Base-by-base conservation (phyloP, 2,329 filamentous ascomycete species). In the Pestalotiopsis sp. region DNA sequence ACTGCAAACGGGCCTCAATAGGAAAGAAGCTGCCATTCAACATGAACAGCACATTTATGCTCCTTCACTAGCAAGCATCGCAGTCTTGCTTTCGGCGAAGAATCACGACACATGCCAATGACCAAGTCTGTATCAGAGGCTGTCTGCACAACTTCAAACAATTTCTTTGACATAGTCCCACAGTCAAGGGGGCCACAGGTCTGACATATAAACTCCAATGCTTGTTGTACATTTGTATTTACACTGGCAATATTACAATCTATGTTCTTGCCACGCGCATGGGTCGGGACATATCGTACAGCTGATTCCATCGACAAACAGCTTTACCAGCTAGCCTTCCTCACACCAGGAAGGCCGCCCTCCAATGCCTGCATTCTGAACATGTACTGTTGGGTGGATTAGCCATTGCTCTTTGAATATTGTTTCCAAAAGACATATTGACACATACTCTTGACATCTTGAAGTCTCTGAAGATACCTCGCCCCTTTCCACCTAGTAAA, bases 401-500 rank as follows among this genome's bases (percentile, higher is more conserved):
- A 80, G 79, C 71, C 17, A 0, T 13, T 5, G 38, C 20, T 39
- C 77, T 57, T 78, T 70, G 68, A 57, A 57, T 26, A 60, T 14
- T 48, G 17, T 20, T 17, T n/a, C 14, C 20, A 59, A 22, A 35
- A 35, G 30, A 35, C 2, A n/a, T 60, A 48, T 10, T 22, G 24
- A 14, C 24, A 85, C 93, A 78, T 87, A 98, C 95, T 83, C 95
- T 88, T 68, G 91, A 90, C 86, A 99, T 88, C 81, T 94, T 93
- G 77, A 99, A 99, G 77, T 96, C 95, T 67, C 94, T 89, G 72
- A 98, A 86, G n/a, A 99, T 86, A 91, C 94, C 94, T 73, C 94
- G 88, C 20, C 91, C 91, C 79, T 93, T 94, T n/a, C 96, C 96
- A 72, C 94, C 94, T 78, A 95, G 88, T 65, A 97, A 91, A 83